These are phyloP conservation scores for Phoenix dactylifera DNA, from an alignment of 176 grass and related monocot species.

Conservation along the genomic window DNA sequence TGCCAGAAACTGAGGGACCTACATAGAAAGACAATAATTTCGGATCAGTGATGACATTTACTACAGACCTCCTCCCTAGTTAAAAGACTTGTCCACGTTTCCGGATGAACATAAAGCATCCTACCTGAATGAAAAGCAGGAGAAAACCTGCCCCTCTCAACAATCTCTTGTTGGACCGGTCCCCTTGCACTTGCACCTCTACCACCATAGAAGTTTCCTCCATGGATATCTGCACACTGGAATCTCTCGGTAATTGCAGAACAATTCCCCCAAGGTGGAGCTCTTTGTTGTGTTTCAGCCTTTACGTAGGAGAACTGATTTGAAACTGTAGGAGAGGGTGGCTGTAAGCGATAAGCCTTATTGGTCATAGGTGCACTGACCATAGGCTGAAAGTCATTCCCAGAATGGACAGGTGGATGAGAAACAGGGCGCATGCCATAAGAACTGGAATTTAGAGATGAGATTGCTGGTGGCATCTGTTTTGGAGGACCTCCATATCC, in stretches of 20 bases:
- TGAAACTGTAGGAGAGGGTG: conserved; percentile 37
- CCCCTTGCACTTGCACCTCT: conserved; percentile 53
- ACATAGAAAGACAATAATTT: conserved; percentile 5
- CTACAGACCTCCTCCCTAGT: too few species aligned
- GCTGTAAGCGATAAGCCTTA: conserved; percentile 63
- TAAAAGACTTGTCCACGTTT: too few species aligned
- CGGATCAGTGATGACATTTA: too few species aligned
- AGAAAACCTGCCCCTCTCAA: conserved; percentile 45
- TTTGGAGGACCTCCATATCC: conserved; percentile 37
- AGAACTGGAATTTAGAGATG: conserved; percentile 27
- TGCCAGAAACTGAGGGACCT: conserved; percentile 40
- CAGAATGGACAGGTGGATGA: conserved; percentile 35
- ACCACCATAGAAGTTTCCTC: conserved; percentile 24
- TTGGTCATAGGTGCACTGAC: conserved; percentile 36
- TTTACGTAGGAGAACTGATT: conserved; percentile 57
- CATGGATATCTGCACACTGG: conserved; percentile 45
- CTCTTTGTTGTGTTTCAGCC: conserved; percentile 46
- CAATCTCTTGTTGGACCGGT: conserved; percentile 49
- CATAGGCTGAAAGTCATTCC: conserved; percentile 57
- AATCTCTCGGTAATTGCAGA: conserved; percentile 38
- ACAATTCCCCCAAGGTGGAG: conserved; percentile 43
- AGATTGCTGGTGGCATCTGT: conserved; percentile 36
- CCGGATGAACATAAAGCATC: too few species aligned
- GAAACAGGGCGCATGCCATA: conserved; percentile 31
- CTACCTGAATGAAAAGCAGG: conserved; percentile 39